A percentile compares a stretch with the other conserved stretches of the same genome.
These are phyloP conservation scores for Sporothrix brunneoviolacea DNA, from an alignment of 2,329 filamentous ascomycete genomes.

Conservation along the genomic window DNA sequence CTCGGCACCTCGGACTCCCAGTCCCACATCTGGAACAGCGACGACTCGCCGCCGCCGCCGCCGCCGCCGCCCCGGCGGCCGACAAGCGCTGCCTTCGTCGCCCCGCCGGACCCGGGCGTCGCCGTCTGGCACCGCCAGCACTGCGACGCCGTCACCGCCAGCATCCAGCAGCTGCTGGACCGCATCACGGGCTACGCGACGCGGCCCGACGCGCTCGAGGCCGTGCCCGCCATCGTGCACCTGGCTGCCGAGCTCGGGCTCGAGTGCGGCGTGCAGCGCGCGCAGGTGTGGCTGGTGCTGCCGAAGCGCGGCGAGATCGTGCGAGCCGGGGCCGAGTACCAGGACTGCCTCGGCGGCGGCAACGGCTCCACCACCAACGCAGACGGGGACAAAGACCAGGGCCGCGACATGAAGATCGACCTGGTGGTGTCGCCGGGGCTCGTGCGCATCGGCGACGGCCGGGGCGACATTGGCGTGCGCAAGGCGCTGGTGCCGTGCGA, in stretches of 20 bases:
- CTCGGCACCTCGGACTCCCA: constrained; percentile 11
- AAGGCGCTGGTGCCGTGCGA: constrained; percentile 15
- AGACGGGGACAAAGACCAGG: constrained; percentile 2
- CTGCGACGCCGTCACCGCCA: constrained; percentile 1
- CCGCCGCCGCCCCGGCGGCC: too few relatives aligned
- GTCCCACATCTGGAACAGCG: constrained; percentile 10
- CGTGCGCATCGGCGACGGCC: constrained; percentile 16
- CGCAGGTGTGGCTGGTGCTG: constrained; percentile 8
- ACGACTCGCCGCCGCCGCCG: not conserved
- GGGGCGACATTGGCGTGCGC: constrained; percentile 3
- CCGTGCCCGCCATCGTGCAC: constrained; percentile 8
- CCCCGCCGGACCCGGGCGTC: not conserved
- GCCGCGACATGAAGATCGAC: constrained; percentile 10
- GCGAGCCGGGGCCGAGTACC: constrained; percentile 13
- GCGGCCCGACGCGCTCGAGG: constrained; percentile 1
- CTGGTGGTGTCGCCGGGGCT: constrained; percentile 14
- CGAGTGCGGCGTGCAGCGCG: constrained; percentile 18
- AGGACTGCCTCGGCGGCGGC: constrained; percentile 9
- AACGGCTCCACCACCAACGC: too few relatives aligned
- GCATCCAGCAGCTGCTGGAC: constrained; percentile 8
- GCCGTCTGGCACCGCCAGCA: constrained; percentile 8
- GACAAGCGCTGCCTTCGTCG: too few relatives aligned
- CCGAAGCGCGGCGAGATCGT: constrained; percentile 3
- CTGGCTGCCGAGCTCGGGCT: constrained; percentile 14
- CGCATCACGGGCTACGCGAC: constrained; percentile 11